Evolutionary conservation across 345 rosid genomes (phyloP), one percentile per base, ranked within the genome.

Genomic region (Brassica rapa): DNA sequence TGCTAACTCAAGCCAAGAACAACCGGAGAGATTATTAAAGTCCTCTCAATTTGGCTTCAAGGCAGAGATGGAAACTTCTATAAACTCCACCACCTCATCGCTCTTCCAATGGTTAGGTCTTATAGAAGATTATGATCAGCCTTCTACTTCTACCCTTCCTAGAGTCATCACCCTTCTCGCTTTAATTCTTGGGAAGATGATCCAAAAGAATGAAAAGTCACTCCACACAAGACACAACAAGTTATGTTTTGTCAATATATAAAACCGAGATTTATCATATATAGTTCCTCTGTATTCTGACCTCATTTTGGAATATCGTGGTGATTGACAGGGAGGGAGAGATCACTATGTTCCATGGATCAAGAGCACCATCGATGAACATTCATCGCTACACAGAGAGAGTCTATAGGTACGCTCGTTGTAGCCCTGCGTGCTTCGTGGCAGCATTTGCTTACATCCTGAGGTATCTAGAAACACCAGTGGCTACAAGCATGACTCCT

Each of bases 351-450:
- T 82, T 82, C 68, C 83, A 82, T 41, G 71, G 85, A 8, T 66
- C 78, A 66, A 75, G 80, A 75, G 63, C 73, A 39, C 80, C 83
- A 49, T 5, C 78, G 1, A 56, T 79, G 77, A 79, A 15, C 24
- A 56, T 79, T 46, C 62, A 63, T 35, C 78, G 72, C 3, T 82
- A 82, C 80, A 74, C 46, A 11, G 83, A 82, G 51, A 76, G 85
- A 61, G 76, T 82, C 56, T 25, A 78, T 56, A 79, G 62, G 72
- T 82, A 82, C 64, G 60, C 83, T 66, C 60, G 35, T 23, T 82
- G 83, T 55, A 82, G 83, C 71, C 75, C 75, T 61, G 62, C 83
- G 15, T 82, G 85, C 64, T 82, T 82, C 11, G 83, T 79, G 6
- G 71, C 59, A 49, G 83, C 83, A 8, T 75, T 68, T 41, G 70